These are phyloP conservation scores for Stephania yunnanensis DNA, from an alignment of 164 flowering plant genomes.

Conservation along the genomic window DNA sequence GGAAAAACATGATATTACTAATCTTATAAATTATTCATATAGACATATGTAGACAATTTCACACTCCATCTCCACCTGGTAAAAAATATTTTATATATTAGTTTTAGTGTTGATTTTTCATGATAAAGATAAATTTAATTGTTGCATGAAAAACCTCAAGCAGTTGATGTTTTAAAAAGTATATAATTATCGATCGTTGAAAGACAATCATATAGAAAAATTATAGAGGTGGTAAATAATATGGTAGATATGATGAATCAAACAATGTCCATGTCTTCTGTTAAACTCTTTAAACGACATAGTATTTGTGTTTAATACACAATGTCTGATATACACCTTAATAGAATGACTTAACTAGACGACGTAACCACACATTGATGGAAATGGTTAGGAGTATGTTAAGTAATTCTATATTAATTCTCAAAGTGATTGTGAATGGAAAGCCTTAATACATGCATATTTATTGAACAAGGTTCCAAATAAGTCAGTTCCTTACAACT, in stretches of 20 bases:
- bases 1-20: too few relatives aligned
- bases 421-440: background rate
- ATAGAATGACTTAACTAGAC: background rate
- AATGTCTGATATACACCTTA: background rate
- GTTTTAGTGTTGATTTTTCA: too few relatives aligned
- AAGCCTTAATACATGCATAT: background rate
- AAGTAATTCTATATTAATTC: background rate
- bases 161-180: background rate
- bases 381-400: background rate
- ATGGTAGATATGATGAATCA: background rate
- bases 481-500: background rate
- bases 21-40: too few relatives aligned
- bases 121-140: too few relatives aligned
- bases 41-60: too few relatives aligned
- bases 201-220: background rate
- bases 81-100: too few relatives aligned
- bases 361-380: background rate
- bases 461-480: background rate
- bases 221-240: slow-evolving; percentile 6
- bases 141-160: background rate
- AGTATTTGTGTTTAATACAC: background rate
- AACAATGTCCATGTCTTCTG: background rate
- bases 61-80: too few relatives aligned
- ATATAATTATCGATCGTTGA: background rate
- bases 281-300: background rate